phyloP scores from a whole-genome alignment of 768 basidiomycete species.

The Serpula lacrymans region DNA sequence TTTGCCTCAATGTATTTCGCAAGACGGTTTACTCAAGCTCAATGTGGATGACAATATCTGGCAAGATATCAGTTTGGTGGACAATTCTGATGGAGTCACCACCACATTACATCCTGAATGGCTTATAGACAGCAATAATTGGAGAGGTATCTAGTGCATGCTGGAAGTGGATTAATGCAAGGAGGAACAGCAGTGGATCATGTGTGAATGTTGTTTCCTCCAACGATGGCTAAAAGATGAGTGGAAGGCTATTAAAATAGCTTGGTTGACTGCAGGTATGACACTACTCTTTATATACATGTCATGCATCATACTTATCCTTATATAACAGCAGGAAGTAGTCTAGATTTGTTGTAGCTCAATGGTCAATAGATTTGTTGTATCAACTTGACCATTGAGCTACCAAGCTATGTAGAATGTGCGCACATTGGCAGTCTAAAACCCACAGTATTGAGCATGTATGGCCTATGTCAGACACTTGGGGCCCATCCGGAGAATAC shows the following conservation, averaged over 20 bases:
- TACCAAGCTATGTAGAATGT: background rate
- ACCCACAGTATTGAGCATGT: background rate
- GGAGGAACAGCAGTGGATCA: constrained; percentile 23
- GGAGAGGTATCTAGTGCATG: constrained; percentile 11
- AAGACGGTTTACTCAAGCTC: constrained; percentile 21
- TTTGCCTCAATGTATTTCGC: constrained; percentile 18
- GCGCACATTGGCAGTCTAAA: constrained; percentile 1
- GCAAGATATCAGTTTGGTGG: constrained; percentile 28
- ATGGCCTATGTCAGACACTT: constrained; percentile 1
- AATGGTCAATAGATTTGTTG: background rate
- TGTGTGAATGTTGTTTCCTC: constrained; percentile 13
- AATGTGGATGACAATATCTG: constrained; percentile 39
- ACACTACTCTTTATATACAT: too few relatives aligned
- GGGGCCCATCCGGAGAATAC: constrained; percentile 4
- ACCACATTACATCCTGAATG: constrained; percentile 10
- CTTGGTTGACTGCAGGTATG: too few relatives aligned
- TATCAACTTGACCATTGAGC: constrained; percentile 1
- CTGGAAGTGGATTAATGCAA: constrained; percentile 19
- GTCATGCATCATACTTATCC: too few relatives aligned
- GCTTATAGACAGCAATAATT: constrained; percentile 14
- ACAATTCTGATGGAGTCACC: constrained; percentile 18
- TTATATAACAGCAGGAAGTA: too few relatives aligned
- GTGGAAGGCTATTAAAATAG: constrained; percentile 22
- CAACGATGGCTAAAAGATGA: constrained; percentile 26
- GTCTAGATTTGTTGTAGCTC: too few relatives aligned